Evolutionary conservation across 257 asterid genomes (phyloP).

Genomic region (Misopates orontium): DNA sequence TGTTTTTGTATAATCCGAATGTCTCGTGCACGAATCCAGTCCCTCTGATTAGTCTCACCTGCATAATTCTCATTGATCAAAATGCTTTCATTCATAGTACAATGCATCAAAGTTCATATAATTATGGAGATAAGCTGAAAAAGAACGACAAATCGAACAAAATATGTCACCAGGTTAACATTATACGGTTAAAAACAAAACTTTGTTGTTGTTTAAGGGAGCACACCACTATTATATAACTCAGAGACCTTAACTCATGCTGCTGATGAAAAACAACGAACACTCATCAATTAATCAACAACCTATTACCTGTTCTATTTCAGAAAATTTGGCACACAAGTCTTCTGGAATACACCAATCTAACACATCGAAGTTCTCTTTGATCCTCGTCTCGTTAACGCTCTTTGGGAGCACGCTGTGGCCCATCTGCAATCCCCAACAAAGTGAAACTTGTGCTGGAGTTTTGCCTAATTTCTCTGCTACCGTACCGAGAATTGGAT

Average conservation of each 20-base stretch:
- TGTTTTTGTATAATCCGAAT: conserved; percentile 59
- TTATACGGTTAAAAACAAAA: no score
- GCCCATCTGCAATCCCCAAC: conserved; percentile 66
- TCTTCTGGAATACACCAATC: conserved; percentile 56
- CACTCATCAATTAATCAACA: background rate
- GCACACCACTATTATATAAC: no score
- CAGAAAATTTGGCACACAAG: conserved; percentile 43
- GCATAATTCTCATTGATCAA: conserved; percentile 21
- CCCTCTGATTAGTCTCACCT: conserved; percentile 69
- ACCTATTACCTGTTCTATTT: conserved; percentile 45
- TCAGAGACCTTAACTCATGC: no score
- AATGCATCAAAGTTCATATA: no score
- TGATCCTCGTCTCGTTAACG: conserved; percentile 47
- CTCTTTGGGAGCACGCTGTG: conserved; percentile 58
- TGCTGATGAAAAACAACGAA: no score
- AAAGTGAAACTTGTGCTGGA: conserved; percentile 53
- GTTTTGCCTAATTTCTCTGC: conserved; percentile 54
- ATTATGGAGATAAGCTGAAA: no score
- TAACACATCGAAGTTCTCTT: conserved; percentile 48
- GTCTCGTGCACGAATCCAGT: conserved; percentile 51
- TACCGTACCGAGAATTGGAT: conserved; percentile 46
- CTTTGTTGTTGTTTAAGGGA: no score
- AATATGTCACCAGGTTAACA: no score
- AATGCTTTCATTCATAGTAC: no score
- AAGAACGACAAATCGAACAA: no score